Evolutionary conservation across 2,329 filamentous ascomycete genomes (phyloP).

Genomic region (Aspergillus sp.): DNA sequence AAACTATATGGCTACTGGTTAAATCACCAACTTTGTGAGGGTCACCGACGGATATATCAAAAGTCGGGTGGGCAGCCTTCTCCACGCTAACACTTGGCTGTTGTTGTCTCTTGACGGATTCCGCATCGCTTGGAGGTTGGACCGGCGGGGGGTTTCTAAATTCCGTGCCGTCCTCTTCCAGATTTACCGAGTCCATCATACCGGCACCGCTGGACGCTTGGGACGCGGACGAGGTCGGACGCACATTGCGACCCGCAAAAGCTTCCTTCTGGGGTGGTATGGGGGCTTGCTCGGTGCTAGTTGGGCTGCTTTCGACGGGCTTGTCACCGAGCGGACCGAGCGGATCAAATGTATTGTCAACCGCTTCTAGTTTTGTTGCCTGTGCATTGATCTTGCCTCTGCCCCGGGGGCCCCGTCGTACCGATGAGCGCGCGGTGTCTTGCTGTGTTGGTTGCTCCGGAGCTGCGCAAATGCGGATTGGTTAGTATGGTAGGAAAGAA

Average conservation of each 20-base stretch:
- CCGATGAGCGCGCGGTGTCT: conserved; percentile 48
- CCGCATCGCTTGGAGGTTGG: conserved; percentile 48
- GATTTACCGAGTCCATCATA: conserved; percentile 65
- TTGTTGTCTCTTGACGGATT: conserved; percentile 51
- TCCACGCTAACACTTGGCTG: conserved; percentile 86
- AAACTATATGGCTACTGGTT: conserved; percentile 96
- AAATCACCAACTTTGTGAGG: conserved; percentile 97
- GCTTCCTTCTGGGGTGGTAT: conserved; percentile 62
- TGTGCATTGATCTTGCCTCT: conserved; percentile 60
- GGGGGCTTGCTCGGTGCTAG: conserved; percentile 54
- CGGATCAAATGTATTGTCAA: conserved; percentile 62
- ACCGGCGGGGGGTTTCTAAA: conserved; percentile 63
- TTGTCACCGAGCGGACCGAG: conserved; percentile 60
- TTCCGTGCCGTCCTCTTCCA: conserved; percentile 69
- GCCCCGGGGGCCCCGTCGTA: conserved; percentile 52
- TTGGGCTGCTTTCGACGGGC: conserved; percentile 33
- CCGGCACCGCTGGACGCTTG: conserved; percentile 51
- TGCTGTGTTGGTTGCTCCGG: conserved; percentile 33
- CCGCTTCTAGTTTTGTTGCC: conserved; percentile 62
- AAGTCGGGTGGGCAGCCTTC: conserved; percentile 87
- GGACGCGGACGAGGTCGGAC: conserved; percentile 41
- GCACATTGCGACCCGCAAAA: conserved; percentile 35
- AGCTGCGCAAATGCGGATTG: conserved; percentile 19
- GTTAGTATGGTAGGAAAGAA: conserved; percentile 9
- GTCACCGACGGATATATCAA: conserved; percentile 89